Evolutionary conservation across 495 filamentous ascomycete genomes (phyloP).

Genomic region (Neurospora sp.): DNA sequence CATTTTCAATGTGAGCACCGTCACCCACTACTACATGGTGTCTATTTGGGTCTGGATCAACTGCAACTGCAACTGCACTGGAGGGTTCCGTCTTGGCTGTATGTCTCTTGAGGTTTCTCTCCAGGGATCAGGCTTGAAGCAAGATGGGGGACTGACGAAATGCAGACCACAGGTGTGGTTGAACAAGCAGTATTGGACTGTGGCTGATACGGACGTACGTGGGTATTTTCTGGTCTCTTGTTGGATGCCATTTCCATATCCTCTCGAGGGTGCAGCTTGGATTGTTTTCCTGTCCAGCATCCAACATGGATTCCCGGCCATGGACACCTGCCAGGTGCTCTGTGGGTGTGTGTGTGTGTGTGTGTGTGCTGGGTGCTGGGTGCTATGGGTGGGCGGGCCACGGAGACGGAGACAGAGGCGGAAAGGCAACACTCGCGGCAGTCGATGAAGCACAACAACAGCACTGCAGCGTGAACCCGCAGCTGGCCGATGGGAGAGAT

Average conservation of each 20-base stretch:
- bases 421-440: not conserved
- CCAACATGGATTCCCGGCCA: not conserved
- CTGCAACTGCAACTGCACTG: constrained; percentile 3
- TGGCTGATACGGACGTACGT: constrained; percentile 23
- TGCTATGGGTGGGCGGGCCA: not conserved
- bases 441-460: not conserved
- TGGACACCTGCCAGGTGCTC: not conserved
- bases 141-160: not conserved
- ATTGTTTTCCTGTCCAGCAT: not conserved
- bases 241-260: constrained; percentile 3
- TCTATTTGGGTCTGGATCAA: not conserved
- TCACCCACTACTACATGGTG: not conserved
- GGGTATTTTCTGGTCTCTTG: constrained; percentile 9
- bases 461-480: not conserved
- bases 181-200: constrained; percentile 21
- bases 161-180: constrained; percentile 14
- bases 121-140: constrained; percentile 17
- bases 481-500: not conserved
- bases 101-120: constrained; percentile 9
- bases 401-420: not conserved
- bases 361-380: not conserved
- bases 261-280: constrained; percentile 3
- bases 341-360: not conserved
- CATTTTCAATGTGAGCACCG: not conserved
- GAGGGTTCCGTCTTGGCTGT: constrained; percentile 8